Evolutionary conservation across 2,329 filamentous ascomycete genomes (phyloP), one percentile per base, ranked within the genome.

Genomic region (Macrophomina tecta): DNA sequence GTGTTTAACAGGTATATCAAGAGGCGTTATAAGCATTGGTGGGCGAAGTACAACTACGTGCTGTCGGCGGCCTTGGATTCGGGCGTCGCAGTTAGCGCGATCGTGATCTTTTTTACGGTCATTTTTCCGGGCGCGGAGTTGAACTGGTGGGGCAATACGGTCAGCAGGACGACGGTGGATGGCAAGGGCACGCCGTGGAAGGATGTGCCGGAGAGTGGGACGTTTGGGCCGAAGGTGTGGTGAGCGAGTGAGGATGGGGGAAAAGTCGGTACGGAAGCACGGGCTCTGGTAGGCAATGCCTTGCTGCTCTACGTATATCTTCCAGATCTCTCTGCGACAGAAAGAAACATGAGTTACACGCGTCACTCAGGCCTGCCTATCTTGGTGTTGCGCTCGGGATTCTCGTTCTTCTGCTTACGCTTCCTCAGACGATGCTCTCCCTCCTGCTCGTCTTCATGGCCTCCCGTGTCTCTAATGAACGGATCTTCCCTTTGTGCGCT

Each of bases 111-210:
- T 65, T 76, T 76, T 58, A 74, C 73, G 0, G 68, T 77, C 4
- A 74, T 73, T 12, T 78, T 78, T 28, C 72, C 76, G 30, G 69
- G 70, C 28, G 69, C 75, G 30, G 72, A 58, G 12, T 68, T 78
- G 49, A 74, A 69, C 23, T 78, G 76, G 76, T 78, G 76, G 76
- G 76, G 76, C 1, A 78, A 78, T 36, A 78, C 68, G 0, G 77
- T 78, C 1, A 76, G 76, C 5, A 73, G 73, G 0, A 69, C 78
- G 64, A 79, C 77, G 0, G 72, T 75, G 36, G 77, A 79, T 71
- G 42, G 73, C 3, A 76, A 78, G 11, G 76, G 74, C 0, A 74
- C 76, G 34, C 77, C 77, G 9, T 77, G 73, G 71, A 67, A 74
- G 66, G 75, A 68, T 14, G 74, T 77, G 0, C 64, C 76, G 0